These are phyloP conservation scores for Phytophthora sp. DNA, from an alignment of 352 stramenopile species.

Conservation along the genomic window DNA sequence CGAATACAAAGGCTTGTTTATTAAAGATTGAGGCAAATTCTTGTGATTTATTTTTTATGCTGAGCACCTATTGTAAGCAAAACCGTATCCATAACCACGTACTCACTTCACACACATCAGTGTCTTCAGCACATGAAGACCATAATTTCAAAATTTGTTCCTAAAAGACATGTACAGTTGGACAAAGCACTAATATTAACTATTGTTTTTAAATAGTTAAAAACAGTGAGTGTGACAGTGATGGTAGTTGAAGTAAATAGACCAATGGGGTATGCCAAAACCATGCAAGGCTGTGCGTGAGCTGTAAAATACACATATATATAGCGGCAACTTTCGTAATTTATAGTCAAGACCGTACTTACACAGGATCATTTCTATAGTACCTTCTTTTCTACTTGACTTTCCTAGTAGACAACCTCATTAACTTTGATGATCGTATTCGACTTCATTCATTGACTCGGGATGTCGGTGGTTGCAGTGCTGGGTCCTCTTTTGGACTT, in stretches of 20 bases:
- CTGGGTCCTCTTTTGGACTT: neutral
- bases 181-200: too few relatives aligned
- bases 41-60: too few relatives aligned
- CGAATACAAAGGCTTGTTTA: too few relatives aligned
- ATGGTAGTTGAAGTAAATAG: neutral
- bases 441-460: slow-evolving; percentile 6
- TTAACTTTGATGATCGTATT: slow-evolving; percentile 18
- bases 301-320: neutral
- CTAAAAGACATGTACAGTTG: too few relatives aligned
- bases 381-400: slow-evolving; percentile 21
- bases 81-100: too few relatives aligned
- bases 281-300: neutral
- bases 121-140: too few relatives aligned
- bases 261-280: neutral
- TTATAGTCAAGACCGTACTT: slow-evolving; percentile 15
- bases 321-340: neutral
- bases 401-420: slow-evolving; percentile 6
- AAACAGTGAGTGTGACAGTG: neutral
- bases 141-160: too few relatives aligned
- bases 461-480: neutral
- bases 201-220: too few relatives aligned
- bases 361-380: slow-evolving; percentile 25
- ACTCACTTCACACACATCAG: too few relatives aligned
- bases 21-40: too few relatives aligned
- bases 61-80: too few relatives aligned